Percentiles rank a stretch among this genome's conserved stretches.
These are phyloP conservation scores for Chaetoceros muelleri DNA, from an alignment of 108 stramenopile genomes.

Conservation along the genomic window DNA sequence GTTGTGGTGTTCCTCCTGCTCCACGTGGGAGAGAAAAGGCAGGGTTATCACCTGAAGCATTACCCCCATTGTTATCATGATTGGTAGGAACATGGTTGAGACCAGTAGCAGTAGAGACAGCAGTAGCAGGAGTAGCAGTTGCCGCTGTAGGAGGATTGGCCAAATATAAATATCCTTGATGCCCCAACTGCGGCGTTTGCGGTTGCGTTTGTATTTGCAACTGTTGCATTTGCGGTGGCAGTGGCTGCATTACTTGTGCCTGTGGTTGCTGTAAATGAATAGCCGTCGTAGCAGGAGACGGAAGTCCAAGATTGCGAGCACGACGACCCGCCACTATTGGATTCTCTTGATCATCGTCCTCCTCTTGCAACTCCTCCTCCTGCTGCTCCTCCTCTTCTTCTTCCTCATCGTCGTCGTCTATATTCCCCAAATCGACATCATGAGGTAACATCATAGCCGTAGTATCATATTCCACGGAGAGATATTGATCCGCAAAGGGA, in stretches of 20 bases:
- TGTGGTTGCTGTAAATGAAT: not conserved
- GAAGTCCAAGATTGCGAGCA: constrained; percentile 18
- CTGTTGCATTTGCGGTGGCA: constrained; percentile 9
- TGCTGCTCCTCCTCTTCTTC: too few species aligned
- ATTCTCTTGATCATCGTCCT: too few species aligned
- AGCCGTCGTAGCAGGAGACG: constrained; percentile 16
- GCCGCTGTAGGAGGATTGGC: not conserved
- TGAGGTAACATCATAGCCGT: constrained; percentile 16
- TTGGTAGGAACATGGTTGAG: not conserved
- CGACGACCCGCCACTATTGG: too few species aligned
- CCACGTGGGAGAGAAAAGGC: not conserved
- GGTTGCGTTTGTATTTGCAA: not conserved
- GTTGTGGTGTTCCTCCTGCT: not conserved
- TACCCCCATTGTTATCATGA: not conserved
- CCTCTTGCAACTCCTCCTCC: too few species aligned
- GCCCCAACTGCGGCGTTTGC: not conserved
- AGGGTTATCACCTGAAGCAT: not conserved
- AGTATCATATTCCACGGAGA: constrained; percentile 58
- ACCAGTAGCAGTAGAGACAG: not conserved
- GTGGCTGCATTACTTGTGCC: constrained; percentile 3
- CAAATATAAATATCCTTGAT: not conserved
- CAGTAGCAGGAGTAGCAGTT: too few species aligned
- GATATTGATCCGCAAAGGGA: constrained; percentile 56
- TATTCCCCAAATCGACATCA: not conserved
- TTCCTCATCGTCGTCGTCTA: constrained; percentile 6